Base-by-base conservation (phyloP, 495 filamentous ascomycete species). In the Terfezia claveryi region DNA sequence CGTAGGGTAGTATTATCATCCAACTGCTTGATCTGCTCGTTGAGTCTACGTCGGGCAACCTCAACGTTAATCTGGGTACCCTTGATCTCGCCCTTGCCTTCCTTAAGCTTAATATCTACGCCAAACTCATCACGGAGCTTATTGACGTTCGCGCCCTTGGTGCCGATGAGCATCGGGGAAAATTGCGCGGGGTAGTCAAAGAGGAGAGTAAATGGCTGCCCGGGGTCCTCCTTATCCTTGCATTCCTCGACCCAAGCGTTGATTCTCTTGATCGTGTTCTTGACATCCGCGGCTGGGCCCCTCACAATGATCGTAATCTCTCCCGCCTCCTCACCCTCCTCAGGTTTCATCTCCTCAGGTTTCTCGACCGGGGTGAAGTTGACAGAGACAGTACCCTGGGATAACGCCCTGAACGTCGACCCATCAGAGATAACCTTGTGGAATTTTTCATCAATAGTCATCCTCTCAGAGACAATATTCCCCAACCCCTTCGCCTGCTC, bases 101-200 rank as follows among this genome's bases (percentile, higher is more conserved):
- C 74, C 49, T 93, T 83, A 37, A 96, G 78, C 64, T 92, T 84
- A 61, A 99, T 95, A 49, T 96, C 91, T 37, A 99, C 92, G 65
- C 96, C 92, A 61, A 92, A 93, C 65, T 91, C 86, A 37, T 96
- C 91, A 16, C 87, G 83, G n/a, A 94, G 73, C 64, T 92, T 88
- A 57, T 85, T 85, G 69, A 96, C 91, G 67, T 89, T 89, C 69
- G 87, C 87, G 23, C 91, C 91, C 41, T 80, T 78, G 66, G 83
- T 85, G 56, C 91, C 91, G 59, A 99, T 95, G 16, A 99, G 74
- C 66, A 87, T 80, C 63, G 92, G 92, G 55, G 87, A 86, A 59
- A 79, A 92, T 67, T 94, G 93, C 61, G 91, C 82, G 6, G 91
- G 91, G 71, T 88, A 99, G 54, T 91, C 85, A 58, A 94, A 96